A percentile compares a stretch with the other conserved stretches of the same genome.
Evolutionary conservation across 345 rosid genomes (phyloP).

Genomic region (Eucalyptus regnans): DNA sequence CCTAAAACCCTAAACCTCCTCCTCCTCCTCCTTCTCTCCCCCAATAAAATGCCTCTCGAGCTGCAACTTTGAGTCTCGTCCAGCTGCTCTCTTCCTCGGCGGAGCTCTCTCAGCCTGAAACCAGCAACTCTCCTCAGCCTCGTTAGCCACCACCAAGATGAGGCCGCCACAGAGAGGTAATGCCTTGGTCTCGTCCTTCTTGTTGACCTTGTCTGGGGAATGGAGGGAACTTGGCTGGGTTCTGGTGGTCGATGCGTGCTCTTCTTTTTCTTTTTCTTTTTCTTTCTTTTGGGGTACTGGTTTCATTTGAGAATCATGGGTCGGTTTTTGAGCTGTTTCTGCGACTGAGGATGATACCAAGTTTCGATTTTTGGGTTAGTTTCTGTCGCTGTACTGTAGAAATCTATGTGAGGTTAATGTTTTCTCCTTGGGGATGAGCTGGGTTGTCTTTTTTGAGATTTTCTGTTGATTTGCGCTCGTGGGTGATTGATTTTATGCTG

Average conservation of each 20-base stretch:
- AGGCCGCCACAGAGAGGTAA: slow-evolving; percentile 33
- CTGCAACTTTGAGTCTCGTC: neutral
- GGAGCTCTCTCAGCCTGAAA: neutral
- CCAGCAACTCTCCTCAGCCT: neutral
- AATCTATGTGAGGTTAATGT: neutral
- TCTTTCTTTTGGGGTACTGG: neutral
- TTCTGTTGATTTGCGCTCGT: neutral
- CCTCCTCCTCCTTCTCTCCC: neutral
- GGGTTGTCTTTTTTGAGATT: neutral
- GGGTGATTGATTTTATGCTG: neutral
- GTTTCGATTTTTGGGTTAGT: neutral
- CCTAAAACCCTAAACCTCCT: neutral
- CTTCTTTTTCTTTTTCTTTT: neutral
- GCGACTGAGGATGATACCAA: neutral
- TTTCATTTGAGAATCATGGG: neutral
- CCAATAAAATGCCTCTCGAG: neutral
- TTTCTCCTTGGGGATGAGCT: neutral
- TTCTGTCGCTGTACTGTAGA: neutral
- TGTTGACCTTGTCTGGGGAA: neutral
- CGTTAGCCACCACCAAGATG: neutral
- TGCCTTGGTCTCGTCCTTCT: neutral
- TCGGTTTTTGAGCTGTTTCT: neutral
- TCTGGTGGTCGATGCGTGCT: neutral
- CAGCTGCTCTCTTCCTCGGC: neutral
- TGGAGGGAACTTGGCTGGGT: neutral